Conservation (phyloP, 495 filamentous ascomycete genomes). For the Penicillium chermesinum region DNA sequence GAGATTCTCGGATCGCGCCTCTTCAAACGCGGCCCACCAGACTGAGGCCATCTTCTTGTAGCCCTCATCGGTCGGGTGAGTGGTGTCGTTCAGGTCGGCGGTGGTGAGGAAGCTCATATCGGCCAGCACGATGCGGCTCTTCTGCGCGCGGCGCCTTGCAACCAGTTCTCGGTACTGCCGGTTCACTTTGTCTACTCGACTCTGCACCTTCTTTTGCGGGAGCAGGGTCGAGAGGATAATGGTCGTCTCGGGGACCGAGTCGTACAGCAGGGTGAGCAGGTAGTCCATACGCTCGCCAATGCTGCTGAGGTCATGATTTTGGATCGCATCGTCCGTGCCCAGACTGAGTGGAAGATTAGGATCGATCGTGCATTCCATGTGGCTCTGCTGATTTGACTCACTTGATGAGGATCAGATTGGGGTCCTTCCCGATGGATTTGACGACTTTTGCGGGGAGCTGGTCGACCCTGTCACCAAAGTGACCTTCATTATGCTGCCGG, state of each 20-base stretch:
- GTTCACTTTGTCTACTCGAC: constrained; percentile 31
- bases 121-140: constrained; percentile 38
- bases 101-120: constrained; percentile 40
- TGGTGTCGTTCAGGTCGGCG: constrained; percentile 40
- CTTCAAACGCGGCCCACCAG: constrained; percentile 40
- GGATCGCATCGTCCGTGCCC: constrained; percentile 47
- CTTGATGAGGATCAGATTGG: constrained; percentile 48
- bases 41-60: constrained; percentile 52
- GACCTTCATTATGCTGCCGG: constrained; percentile 42
- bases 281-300: constrained; percentile 23
- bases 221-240: constrained; percentile 48
- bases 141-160: constrained; percentile 19
- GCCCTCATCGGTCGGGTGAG: constrained; percentile 46
- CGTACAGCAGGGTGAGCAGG: constrained; percentile 35
- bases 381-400: constrained; percentile 2
- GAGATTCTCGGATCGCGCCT: constrained; percentile 21
- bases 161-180: constrained; percentile 31
- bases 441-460: constrained; percentile 35
- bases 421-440: constrained; percentile 27
- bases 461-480: constrained; percentile 42
- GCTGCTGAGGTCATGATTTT: constrained; percentile 27
- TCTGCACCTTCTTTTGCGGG: constrained; percentile 22
- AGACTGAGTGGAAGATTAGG: constrained; percentile 18
- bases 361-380: background rate
- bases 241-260: constrained; percentile 35